Base-by-base conservation (phyloP, 805 yeast species). In the Starmera amethionina region DNA sequence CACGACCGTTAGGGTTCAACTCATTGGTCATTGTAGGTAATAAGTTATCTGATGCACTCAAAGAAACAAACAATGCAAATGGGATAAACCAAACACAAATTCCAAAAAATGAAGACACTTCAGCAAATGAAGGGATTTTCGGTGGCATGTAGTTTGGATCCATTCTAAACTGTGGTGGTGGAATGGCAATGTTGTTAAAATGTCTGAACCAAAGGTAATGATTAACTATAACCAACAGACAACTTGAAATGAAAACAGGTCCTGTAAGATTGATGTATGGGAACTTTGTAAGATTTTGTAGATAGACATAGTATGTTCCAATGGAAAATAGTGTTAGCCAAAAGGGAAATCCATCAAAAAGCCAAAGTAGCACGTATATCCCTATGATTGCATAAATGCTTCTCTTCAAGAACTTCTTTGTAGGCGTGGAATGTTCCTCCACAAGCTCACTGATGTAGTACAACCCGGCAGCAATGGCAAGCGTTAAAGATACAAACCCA, bases 51-150 rank as follows among this genome's bases (percentile, higher is more conserved):
- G 86, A 84, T 1, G 97, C 97, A 56, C 94, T 84, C 43, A 93
- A 67, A 28, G 95, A 82, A 14, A 93, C 90, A 60, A 93, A 90
- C 42, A 93, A 68, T 4, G 96, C 80, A 59, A 93, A 87, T 30
- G 98, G 98, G 27, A 93, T 75, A 43, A 90, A 71, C 98, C 98
- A 93, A 15, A 93, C 79, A 51, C 93, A 80, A 34, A 93, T 63
- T 1, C 96, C 98, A 56, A 93, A 89, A 59, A 93, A 93, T 4
- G 96, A 82, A n/a, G 96, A 85, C 4, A 93, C 85, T 56, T 93
- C 96, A 1, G 88, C 69, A 55, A 90, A 90, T 11, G 82, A 70
- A 2, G 95, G 95, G 40, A 85, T 73, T 36, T 75, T 73, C 12
- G 82, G 83, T 36, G 84, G 75, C 18, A 62, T 62, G 52, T 78